phyloP scores from a whole-genome alignment of 331 rosid species.

The Erythrophleum ivorense region DNA sequence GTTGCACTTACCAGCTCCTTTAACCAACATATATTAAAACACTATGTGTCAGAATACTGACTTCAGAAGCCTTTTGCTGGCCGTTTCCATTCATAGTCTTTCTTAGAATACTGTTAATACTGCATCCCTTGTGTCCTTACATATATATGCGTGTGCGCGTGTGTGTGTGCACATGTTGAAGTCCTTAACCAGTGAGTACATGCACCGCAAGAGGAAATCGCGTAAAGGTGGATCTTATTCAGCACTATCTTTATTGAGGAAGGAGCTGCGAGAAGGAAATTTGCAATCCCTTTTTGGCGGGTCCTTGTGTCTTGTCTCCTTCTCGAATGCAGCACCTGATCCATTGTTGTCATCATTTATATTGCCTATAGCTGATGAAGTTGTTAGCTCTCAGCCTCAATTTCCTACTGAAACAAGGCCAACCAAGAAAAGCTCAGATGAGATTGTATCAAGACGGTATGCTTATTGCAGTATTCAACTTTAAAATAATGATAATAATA shows the following conservation, averaged over 20 bases:
- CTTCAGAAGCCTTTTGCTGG: slow-evolving; percentile 4
- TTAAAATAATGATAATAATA: neutral
- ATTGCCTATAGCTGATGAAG: slow-evolving; percentile 82
- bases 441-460: slow-evolving; percentile 62
- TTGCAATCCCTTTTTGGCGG: slow-evolving; percentile 87
- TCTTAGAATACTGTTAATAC: slow-evolving; percentile 3
- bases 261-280: slow-evolving; percentile 92
- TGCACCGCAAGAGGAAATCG: slow-evolving; percentile 93
- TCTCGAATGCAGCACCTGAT: slow-evolving; percentile 84
- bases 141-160: too few relatives aligned
- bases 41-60: neutral
- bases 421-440: slow-evolving; percentile 63
- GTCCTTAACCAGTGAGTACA: slow-evolving; percentile 75
- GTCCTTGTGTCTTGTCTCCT: slow-evolving; percentile 71
- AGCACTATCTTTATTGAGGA: slow-evolving; percentile 86
- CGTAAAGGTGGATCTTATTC: slow-evolving; percentile 92
- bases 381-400: slow-evolving; percentile 63
- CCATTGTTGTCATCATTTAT: slow-evolving; percentile 90
- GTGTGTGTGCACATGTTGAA: neutral
- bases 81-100: slow-evolving; percentile 5
- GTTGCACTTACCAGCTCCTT: neutral
- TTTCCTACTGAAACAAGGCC: slow-evolving; percentile 62
- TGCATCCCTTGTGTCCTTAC: slow-evolving; percentile 11
- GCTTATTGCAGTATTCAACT: slow-evolving; percentile 46
- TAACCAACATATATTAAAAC: neutral